phyloP scores from a whole-genome alignment of 805 yeast genomes.

The Saccharomycopsis oosterbeekiorum region DNA sequence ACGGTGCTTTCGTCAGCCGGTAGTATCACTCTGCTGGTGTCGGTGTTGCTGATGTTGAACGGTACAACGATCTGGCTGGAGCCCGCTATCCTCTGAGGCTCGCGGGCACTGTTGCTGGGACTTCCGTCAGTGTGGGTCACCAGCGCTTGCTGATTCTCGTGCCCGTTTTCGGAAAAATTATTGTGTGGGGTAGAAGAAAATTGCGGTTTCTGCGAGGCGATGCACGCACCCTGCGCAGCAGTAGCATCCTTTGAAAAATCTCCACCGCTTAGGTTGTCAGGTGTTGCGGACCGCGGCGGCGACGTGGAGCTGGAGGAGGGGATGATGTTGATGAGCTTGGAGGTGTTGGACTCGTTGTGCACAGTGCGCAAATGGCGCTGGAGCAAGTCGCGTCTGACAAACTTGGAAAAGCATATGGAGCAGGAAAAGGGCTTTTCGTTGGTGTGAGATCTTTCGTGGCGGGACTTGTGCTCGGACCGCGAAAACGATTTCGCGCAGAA shows the following conservation, averaged over 20 bases:
- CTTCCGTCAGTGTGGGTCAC: too few relatives aligned
- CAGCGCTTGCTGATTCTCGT: background rate
- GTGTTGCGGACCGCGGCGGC: background rate
- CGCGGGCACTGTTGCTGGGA: too few relatives aligned
- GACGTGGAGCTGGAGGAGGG: background rate
- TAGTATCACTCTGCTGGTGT: background rate
- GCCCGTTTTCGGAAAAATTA: background rate
- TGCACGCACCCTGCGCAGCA: background rate
- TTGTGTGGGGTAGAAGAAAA: background rate
- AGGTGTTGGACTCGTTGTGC: constrained; percentile 30
- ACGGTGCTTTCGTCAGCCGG: background rate
- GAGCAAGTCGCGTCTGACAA: constrained; percentile 68
- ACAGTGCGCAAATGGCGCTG: constrained; percentile 76
- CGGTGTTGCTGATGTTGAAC: background rate
- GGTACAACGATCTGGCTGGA: background rate
- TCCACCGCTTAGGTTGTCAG: background rate
- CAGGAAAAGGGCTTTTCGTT: constrained; percentile 76
- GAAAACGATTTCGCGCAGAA: constrained; percentile 74
- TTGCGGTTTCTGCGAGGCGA: background rate
- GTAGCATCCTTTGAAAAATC: background rate
- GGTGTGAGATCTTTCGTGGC: constrained; percentile 75
- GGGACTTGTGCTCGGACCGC: constrained; percentile 66
- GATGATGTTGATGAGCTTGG: constrained; percentile 9
- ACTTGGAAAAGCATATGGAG: constrained; percentile 55
- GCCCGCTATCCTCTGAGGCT: too few relatives aligned